phyloP scores from a whole-genome alignment of 2,329 filamentous ascomycete species.

The Epichloe hybrida region DNA sequence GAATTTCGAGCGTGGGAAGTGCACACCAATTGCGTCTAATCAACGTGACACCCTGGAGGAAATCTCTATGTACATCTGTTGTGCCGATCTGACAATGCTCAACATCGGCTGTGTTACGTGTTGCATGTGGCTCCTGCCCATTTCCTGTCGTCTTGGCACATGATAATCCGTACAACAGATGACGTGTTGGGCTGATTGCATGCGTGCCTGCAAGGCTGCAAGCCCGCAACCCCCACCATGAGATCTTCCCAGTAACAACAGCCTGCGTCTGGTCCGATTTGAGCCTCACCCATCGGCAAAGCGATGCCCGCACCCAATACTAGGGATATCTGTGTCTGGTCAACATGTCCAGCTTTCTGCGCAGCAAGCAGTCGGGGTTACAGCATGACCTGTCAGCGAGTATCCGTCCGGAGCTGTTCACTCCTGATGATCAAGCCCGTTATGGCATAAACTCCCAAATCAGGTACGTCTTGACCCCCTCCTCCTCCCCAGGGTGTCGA shows the following conservation, averaged over 20 bases:
- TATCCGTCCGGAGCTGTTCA: slow-evolving; percentile 64
- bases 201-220: neutral
- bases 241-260: neutral
- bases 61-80: too few species aligned
- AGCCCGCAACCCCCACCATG: neutral
- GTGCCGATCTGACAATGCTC: too few species aligned
- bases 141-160: too few species aligned
- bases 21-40: too few species aligned
- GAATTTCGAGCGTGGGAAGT: too few species aligned
- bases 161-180: neutral
- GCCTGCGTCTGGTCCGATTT: neutral
- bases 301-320: neutral
- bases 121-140: too few species aligned
- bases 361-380: slow-evolving; percentile 87
- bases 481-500: neutral
- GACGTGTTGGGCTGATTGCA: neutral
- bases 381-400: slow-evolving; percentile 80
- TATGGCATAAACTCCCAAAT: slow-evolving; percentile 72
- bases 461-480: slow-evolving; percentile 27
- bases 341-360: slow-evolving; percentile 71
- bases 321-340: neutral
- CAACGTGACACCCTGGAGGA: too few species aligned
- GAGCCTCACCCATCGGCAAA: neutral
- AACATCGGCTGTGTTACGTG: too few species aligned
- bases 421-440: slow-evolving; percentile 68